Conservation (phyloP, 768 basidiomycete genomes). For the Boletales sp. region DNA sequence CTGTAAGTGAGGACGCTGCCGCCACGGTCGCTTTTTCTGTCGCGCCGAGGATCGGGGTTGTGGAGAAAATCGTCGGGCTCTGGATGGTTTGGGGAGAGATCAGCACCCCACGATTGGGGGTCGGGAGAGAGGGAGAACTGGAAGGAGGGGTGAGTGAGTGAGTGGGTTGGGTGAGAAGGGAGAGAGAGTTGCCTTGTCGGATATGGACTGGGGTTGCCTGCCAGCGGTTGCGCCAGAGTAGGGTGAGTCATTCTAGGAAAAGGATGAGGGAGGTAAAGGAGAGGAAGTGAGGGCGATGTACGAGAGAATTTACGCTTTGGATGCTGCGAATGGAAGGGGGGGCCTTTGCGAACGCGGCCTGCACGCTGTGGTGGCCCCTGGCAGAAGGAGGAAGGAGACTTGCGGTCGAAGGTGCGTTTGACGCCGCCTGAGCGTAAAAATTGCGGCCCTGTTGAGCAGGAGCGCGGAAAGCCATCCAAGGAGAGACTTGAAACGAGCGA, state of each 20-base stretch:
- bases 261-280: background rate
- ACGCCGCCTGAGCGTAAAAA: slow-evolving; percentile 37
- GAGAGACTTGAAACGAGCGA: slow-evolving; percentile 16
- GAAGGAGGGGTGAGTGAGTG: background rate
- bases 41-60: slow-evolving; percentile 65
- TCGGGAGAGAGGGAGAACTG: slow-evolving; percentile 76
- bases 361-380: slow-evolving; percentile 30
- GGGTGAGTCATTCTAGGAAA: slow-evolving; percentile 38
- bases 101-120: slow-evolving; percentile 68
- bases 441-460: slow-evolving; percentile 38
- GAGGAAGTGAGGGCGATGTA: slow-evolving; percentile 24
- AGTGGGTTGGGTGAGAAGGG: background rate
- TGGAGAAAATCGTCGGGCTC: slow-evolving; percentile 74
- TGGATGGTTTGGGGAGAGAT: slow-evolving; percentile 50
- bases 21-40: slow-evolving; percentile 49
- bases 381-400: slow-evolving; percentile 45
- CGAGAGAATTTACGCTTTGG: slow-evolving; percentile 41
- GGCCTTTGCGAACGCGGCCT: slow-evolving; percentile 41
- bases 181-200: slow-evolving; percentile 48
- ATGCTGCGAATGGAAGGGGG: slow-evolving; percentile 35
- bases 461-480: slow-evolving; percentile 20
- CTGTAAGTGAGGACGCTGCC: slow-evolving; percentile 63
- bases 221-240: slow-evolving; percentile 34
- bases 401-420: slow-evolving; percentile 47
- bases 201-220: slow-evolving; percentile 42